A percentile compares a stretch with the other conserved stretches of the same genome.
phyloP scores from a whole-genome alignment of 257 asterid genomes.

The Haberlea rhodopensis region DNA sequence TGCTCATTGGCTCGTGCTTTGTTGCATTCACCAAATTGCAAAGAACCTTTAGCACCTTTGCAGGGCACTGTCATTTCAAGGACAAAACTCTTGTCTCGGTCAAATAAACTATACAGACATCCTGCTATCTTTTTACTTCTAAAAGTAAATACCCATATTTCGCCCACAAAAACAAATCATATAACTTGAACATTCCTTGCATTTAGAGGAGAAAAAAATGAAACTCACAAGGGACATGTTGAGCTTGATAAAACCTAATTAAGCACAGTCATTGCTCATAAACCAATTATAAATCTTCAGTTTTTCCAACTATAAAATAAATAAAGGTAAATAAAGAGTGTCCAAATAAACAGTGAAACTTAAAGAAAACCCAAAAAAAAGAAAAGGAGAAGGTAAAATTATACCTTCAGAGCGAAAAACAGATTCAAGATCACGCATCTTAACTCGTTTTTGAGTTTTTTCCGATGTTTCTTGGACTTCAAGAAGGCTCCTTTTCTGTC shows the following conservation, averaged over 20 bases:
- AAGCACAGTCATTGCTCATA: background rate
- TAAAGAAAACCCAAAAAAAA: background rate
- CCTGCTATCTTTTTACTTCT: background rate
- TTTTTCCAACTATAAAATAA: background rate
- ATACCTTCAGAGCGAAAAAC: constrained; percentile 40
- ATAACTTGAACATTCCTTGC: background rate
- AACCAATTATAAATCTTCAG: constrained; percentile 5
- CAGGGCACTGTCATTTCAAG: background rate
- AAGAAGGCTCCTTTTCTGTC: constrained; percentile 36
- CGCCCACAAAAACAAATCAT: background rate
- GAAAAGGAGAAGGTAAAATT: background rate
- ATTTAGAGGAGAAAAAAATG: background rate
- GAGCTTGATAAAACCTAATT: background rate
- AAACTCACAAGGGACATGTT: constrained; percentile 10
- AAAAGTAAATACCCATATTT: background rate
- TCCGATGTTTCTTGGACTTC: constrained; percentile 35
- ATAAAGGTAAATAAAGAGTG: background rate
- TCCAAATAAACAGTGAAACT: constrained; percentile 27
- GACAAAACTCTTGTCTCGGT: background rate
- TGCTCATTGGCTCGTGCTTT: too few relatives aligned
- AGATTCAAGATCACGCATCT: constrained; percentile 45
- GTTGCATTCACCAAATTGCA: too few relatives aligned
- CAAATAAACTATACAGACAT: background rate
- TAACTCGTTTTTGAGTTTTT: constrained; percentile 35
- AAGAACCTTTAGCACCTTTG: background rate